Base-by-base conservation (phyloP, 1,284 basidiomycete genomes). In the Ganoderma meredithae region DNA sequence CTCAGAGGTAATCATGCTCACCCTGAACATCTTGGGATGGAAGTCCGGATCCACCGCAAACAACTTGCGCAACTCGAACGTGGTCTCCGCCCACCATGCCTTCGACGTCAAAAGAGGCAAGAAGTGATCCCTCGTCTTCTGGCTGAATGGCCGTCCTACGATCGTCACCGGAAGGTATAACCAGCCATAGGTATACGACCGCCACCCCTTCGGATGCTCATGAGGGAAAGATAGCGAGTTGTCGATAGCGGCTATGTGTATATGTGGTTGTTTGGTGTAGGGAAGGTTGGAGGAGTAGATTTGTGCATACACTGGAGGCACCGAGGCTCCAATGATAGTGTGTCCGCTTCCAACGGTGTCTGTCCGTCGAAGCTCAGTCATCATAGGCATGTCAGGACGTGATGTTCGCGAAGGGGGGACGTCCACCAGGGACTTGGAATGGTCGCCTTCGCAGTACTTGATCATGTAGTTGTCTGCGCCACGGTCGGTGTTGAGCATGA, bases 141-240 rank as follows among this genome's bases (percentile, higher is more conserved):
- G 87, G 71, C 93, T 94, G 79, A 96, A 97, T 2, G 95, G 95
- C 63, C 86, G 84, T 17, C 94, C 94, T 74, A 97, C 95, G 66
- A 96, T 79, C 69, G 91, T 94, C 60, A 95, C 92, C 0, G 95
- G 95, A 9, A 97, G 86, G 77, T 91, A 95, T 40, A 98, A 81
- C 95, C 95, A 96, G 39, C 96, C 96, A 75, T 95, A 97, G 0
- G 95, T 95, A 76, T 95, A 97, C 27, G 91, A 91, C 44, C 96
- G 87, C 92, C 95, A 96, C 31, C 95, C 95, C 71, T 90, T 88
- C 0, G 95, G 96, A 75, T 97, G 93, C 75, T 94, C 91, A 71
- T 94, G 93, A 52, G 93, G 96, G 76, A 97, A 98, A 0, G 94
- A 95, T 33, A 98, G 86, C 0, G 94, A 96, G 77, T 97, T 97